Conservation (phyloP, 176 grass and related monocot species). For the Juncus inflexus region DNA sequence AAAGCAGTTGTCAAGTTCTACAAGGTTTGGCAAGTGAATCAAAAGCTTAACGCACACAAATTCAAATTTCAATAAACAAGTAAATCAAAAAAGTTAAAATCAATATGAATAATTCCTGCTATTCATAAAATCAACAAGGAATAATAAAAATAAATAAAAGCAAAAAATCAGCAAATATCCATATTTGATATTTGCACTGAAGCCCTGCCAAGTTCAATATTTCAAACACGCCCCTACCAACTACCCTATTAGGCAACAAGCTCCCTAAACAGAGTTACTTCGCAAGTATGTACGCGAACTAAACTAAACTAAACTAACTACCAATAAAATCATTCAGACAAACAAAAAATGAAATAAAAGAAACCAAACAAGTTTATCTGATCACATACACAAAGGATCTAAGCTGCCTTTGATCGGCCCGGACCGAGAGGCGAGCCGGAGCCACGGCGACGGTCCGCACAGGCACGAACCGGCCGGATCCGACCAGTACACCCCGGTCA, state of each 20-base stretch:
- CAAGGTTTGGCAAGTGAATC: neutral
- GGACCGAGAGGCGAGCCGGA: constrained; percentile 33
- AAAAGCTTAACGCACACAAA: neutral
- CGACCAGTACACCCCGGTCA: constrained; percentile 4
- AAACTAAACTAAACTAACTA: no score
- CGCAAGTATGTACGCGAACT: no score
- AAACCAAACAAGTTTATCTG: neutral
- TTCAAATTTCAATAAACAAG: constrained; percentile 1
- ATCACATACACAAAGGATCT: constrained; percentile 34
- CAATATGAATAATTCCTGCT: no score
- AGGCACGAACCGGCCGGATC: neutral
- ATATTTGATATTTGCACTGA: no score
- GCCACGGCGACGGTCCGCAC: constrained; percentile 10
- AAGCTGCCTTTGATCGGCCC: constrained; percentile 12
- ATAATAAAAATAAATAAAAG: no score
- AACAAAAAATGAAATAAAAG: neutral
- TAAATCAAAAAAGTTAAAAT: neutral
- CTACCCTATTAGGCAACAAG: no score
- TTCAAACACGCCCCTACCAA: no score
- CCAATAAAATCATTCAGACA: no score
- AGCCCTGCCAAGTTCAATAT: no score
- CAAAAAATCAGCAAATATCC: no score
- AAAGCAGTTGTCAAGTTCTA: neutral
- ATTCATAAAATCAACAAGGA: no score
- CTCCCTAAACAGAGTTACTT: no score